A percentile compares a stretch with the other conserved stretches of the same genome.
phyloP scores from a whole-genome alignment of 2,329 filamentous ascomycete genomes.

The Ceratocystis alfenasii region DNA sequence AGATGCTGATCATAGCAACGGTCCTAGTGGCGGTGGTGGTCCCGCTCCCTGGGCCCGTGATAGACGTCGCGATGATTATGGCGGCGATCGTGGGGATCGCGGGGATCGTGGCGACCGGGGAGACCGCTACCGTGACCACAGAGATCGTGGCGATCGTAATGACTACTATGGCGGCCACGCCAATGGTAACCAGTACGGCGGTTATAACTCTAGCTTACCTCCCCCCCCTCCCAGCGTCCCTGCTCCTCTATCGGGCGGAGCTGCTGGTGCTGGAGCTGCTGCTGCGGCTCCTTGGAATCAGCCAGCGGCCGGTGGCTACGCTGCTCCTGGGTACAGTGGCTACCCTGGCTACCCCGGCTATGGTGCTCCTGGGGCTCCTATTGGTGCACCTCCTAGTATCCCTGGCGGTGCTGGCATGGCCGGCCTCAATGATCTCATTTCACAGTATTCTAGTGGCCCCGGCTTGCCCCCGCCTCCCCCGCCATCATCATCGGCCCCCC shows the following conservation, averaged over 20 bases:
- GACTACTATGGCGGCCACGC: constrained; percentile 27
- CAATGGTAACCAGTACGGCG: constrained; percentile 23
- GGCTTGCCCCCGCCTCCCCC: constrained; percentile 47
- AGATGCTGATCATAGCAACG: constrained; percentile 33
- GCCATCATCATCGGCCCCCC: constrained; percentile 43
- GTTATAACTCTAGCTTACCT: constrained; percentile 18
- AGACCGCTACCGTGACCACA: constrained; percentile 24
- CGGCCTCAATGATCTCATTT: constrained; percentile 53
- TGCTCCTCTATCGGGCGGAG: constrained; percentile 30
- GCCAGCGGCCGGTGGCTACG: constrained; percentile 24
- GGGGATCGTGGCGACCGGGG: constrained; percentile 17
- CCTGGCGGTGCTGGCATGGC: constrained; percentile 29
- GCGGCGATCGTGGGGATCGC: constrained; percentile 27
- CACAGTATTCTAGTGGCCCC: constrained; percentile 47
- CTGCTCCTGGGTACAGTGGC: constrained; percentile 45
- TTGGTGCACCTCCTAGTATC: constrained; percentile 44
- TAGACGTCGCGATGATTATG: constrained; percentile 39
- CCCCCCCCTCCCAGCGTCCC: constrained; percentile 24
- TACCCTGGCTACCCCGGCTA: constrained; percentile 40
- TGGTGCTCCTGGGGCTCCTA: constrained; percentile 41
- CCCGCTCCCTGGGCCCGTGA: constrained; percentile 53
- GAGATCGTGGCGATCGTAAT: constrained; percentile 14
- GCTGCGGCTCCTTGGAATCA: constrained; percentile 50
- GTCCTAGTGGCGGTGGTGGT: constrained; percentile 34
- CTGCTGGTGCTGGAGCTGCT: constrained; percentile 23